These are phyloP conservation scores for Colletotrichum orbiculare DNA, from an alignment of 2,329 filamentous ascomycete species.

Conservation along the genomic window DNA sequence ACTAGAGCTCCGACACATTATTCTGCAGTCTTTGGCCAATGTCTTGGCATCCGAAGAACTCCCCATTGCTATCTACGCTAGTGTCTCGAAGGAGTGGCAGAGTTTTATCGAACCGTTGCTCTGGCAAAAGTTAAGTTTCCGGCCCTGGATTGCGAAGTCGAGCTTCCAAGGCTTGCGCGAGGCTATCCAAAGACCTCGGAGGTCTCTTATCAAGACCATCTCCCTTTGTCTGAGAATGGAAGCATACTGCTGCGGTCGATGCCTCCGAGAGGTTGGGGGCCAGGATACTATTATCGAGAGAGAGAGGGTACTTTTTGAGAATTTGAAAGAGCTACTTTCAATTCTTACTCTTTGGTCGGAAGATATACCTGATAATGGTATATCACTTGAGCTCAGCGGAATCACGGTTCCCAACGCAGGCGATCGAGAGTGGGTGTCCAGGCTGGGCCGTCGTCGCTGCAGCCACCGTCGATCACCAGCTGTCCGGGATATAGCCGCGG, in stretches of 20 bases:
- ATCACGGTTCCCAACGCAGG: not conserved
- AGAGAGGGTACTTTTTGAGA: slow-evolving; percentile 10
- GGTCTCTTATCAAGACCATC: not conserved
- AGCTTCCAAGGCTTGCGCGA: slow-evolving; percentile 4
- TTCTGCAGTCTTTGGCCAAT: not conserved
- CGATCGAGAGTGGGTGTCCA: not conserved
- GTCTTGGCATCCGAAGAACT: not conserved
- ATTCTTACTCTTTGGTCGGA: not conserved
- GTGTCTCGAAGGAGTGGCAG: slow-evolving; percentile 23
- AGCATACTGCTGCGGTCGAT: not conserved
- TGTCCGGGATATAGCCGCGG: not conserved
- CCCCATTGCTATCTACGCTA: not conserved
- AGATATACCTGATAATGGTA: not conserved
- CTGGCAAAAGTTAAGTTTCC: slow-evolving; percentile 15
- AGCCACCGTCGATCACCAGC: not conserved
- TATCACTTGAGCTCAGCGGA: not conserved
- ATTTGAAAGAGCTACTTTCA: not conserved
- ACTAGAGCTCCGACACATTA: slow-evolving; percentile 2
- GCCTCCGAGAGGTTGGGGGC: not conserved
- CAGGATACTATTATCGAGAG: not conserved
- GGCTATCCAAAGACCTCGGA: not conserved
- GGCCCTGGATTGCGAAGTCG: not conserved
- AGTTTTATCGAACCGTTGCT: slow-evolving; percentile 7
- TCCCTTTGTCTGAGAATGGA: not conserved
- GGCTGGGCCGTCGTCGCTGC: not conserved